A percentile compares a stretch with the other conserved stretches of the same genome.
phyloP scores from a whole-genome alignment of 2,329 filamentous ascomycete genomes.

The Ceratocystiopsis minuta region DNA sequence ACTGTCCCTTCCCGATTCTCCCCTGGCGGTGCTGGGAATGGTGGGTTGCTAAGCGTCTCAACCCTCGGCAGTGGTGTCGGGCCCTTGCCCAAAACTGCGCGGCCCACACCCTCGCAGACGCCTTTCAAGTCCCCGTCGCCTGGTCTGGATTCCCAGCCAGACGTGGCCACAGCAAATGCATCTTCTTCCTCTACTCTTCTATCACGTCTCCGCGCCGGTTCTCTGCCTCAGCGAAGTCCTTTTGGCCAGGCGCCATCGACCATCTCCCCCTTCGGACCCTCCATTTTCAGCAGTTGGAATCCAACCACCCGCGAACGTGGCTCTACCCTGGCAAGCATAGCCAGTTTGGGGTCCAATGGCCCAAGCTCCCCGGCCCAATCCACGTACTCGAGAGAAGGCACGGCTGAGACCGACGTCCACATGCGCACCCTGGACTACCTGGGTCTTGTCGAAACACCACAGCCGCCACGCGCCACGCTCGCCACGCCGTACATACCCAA shows the following conservation, averaged over 20 bases:
- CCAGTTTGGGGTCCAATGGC: constrained; percentile 80
- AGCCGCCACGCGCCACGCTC: constrained; percentile 56
- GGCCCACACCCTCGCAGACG: constrained; percentile 71
- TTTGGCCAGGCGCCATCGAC: constrained; percentile 34
- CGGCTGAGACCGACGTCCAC: constrained; percentile 69
- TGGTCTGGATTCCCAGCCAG: constrained; percentile 25
- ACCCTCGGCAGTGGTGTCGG: constrained; percentile 29
- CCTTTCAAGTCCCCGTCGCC: constrained; percentile 59
- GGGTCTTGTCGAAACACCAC: constrained; percentile 82
- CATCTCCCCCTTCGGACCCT: constrained; percentile 63
- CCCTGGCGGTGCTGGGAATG: constrained; percentile 44
- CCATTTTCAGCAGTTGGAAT: constrained; percentile 81
- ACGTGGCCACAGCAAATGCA: constrained; percentile 14
- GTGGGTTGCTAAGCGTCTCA: constrained; percentile 38
- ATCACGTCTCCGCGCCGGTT: constrained; percentile 76
- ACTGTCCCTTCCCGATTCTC: constrained; percentile 94
- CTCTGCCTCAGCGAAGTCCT: constrained; percentile 76
- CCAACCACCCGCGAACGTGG: constrained; percentile 58
- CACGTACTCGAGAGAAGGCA: constrained; percentile 68
- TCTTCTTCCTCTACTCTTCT: constrained; percentile 51
- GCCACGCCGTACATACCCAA: constrained; percentile 60
- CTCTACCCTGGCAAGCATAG: constrained; percentile 63
- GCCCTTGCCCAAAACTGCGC: constrained; percentile 44
- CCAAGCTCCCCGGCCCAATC: constrained; percentile 77
- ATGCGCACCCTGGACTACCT: constrained; percentile 90